phyloP scores from a whole-genome alignment of 257 asterid species.

The Lycium ferocissimum region DNA sequence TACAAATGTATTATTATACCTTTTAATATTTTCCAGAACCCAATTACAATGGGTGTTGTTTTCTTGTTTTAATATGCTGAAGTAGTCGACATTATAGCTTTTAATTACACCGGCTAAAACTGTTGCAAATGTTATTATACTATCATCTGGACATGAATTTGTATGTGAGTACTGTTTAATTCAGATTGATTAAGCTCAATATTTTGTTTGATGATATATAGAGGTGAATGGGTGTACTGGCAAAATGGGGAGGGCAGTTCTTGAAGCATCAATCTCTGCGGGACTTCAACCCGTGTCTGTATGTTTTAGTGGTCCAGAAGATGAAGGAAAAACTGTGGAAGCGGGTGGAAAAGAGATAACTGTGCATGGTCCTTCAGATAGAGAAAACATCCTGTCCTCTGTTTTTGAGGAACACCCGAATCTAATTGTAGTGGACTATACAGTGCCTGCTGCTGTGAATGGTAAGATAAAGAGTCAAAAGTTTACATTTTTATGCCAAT shows the following conservation, averaged over 20 bases:
- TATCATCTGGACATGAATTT: background rate
- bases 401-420: constrained; percentile 61
- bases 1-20: too few relatives aligned
- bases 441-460: constrained; percentile 81
- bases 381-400: constrained; percentile 60
- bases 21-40: too few relatives aligned
- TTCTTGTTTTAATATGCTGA: too few relatives aligned
- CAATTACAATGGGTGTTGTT: background rate
- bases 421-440: constrained; percentile 80
- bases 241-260: constrained; percentile 90
- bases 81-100: too few relatives aligned
- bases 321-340: constrained; percentile 68
- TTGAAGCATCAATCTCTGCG: constrained; percentile 83
- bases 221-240: constrained; percentile 93
- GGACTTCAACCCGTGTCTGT: constrained; percentile 79
- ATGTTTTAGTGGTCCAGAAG: constrained; percentile 76
- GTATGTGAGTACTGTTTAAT: background rate
- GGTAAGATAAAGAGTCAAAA: constrained; percentile 46
- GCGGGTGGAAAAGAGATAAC: constrained; percentile 68
- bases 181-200: background rate
- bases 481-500: background rate
- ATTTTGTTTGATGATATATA: constrained; percentile 27
- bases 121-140: too few relatives aligned
- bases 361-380: constrained; percentile 69
- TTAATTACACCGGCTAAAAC: too few relatives aligned